phyloP scores from a whole-genome alignment of 106 monocot species.

The Dioscorea dumetorum region DNA sequence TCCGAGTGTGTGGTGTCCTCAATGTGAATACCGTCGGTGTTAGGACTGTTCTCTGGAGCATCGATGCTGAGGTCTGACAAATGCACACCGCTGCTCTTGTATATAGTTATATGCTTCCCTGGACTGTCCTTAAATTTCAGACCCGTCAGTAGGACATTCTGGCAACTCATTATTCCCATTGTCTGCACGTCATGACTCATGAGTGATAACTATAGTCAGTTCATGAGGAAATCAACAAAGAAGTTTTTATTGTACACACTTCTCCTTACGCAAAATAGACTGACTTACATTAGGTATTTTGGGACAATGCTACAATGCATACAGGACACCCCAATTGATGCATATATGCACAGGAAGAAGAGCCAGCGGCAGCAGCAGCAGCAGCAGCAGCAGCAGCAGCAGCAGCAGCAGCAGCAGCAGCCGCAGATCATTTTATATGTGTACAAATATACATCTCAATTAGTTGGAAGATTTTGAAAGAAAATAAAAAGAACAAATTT shows the following conservation, averaged over 20 bases:
- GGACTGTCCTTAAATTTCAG: conserved; percentile 3
- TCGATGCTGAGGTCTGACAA: neutral
- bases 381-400: no score
- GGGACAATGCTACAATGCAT: neutral
- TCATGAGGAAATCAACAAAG: no score
- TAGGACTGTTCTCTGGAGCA: conserved; percentile 6
- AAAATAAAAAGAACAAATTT: neutral
- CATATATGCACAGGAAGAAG: no score
- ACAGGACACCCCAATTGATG: no score
- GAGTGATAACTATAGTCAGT: no score
- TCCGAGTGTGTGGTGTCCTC: neutral
- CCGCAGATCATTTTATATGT: neutral
- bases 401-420: no score
- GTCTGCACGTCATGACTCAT: neutral
- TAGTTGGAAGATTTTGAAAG: neutral
- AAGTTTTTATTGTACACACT: no score
- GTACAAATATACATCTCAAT: neutral
- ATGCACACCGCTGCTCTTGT: neutral
- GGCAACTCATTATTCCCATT: neutral
- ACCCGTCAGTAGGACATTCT: neutral
- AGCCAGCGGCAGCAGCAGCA: no score
- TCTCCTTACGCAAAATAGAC: no score
- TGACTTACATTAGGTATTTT: neutral
- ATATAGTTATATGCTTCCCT: neutral
- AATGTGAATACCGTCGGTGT: conserved; percentile 9